A percentile compares a stretch with the other conserved stretches of the same genome.
These are phyloP conservation scores for Pilatotrama ljubarskyi DNA, from an alignment of 768 basidiomycete species.

Conservation along the genomic window DNA sequence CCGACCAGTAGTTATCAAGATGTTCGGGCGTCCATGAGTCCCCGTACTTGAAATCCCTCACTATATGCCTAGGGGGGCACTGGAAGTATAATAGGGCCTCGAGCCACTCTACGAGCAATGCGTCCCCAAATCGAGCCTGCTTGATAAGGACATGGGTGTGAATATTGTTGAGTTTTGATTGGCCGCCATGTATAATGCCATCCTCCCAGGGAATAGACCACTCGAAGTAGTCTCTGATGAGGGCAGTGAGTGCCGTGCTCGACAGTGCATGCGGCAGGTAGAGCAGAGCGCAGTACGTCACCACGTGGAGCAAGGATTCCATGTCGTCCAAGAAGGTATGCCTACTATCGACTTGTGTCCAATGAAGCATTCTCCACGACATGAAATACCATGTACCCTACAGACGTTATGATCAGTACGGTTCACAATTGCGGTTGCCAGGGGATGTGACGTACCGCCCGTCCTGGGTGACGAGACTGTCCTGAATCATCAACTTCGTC, in stretches of 20 bases:
- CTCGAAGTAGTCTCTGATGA: neutral
- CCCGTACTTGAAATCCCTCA: neutral
- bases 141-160: neutral
- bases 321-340: conserved; percentile 1
- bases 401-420: neutral
- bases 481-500: neutral
- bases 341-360: neutral
- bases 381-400: conserved; percentile 6
- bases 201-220: too few relatives aligned
- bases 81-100: neutral
- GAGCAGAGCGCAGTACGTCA: neutral
- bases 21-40: neutral
- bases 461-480: neutral
- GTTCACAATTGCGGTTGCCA: neutral
- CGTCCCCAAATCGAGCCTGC: neutral
- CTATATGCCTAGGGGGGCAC: neutral
- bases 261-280: neutral
- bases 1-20: neutral
- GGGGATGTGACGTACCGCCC: neutral
- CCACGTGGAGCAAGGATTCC: neutral
- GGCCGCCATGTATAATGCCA: neutral
- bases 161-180: neutral
- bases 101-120: neutral
- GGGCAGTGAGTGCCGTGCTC: neutral
- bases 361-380: conserved; percentile 4